Conservation (phyloP, 768 basidiomycete species). For the Pleurotus salmoneostramineus region DNA sequence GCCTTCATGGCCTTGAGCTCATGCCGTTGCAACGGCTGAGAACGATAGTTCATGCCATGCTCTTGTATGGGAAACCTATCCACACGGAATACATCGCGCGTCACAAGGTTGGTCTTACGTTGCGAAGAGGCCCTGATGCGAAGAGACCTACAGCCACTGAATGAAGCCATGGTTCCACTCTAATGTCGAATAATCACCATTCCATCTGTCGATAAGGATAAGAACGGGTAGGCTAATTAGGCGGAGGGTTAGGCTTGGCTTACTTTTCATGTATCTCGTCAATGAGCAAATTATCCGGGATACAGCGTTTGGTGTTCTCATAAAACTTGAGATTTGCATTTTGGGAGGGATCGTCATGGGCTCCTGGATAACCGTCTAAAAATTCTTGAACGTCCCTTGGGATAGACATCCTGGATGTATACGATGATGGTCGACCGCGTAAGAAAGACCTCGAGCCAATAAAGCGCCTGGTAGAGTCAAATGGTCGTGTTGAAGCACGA, state of each 20-base stretch:
- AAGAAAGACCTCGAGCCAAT: not conserved
- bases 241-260: not conserved
- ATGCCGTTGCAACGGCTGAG: conserved; percentile 63
- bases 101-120: not conserved
- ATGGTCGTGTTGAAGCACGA: not conserved
- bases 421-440: not conserved
- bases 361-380: conserved; percentile 47
- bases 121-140: not conserved
- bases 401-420: conserved; percentile 30
- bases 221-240: not conserved
- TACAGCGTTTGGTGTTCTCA: conserved; percentile 48
- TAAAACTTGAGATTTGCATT: conserved; percentile 62
- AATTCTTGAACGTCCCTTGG: conserved; percentile 58
- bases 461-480: not conserved
- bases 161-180: conserved; percentile 73
- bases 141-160: conserved; percentile 66
- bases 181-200: conserved; percentile 54
- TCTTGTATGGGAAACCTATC: conserved; percentile 72
- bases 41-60: conserved; percentile 64
- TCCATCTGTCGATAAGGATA: conserved; percentile 44
- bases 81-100: not conserved
- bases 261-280: conserved; percentile 63
- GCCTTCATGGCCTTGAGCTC: conserved; percentile 57
- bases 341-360: conserved; percentile 30
- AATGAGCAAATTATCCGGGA: conserved; percentile 57